These are phyloP conservation scores for Pittosporum tobira DNA, from an alignment of 129 eudicot species.

Conservation along the genomic window DNA sequence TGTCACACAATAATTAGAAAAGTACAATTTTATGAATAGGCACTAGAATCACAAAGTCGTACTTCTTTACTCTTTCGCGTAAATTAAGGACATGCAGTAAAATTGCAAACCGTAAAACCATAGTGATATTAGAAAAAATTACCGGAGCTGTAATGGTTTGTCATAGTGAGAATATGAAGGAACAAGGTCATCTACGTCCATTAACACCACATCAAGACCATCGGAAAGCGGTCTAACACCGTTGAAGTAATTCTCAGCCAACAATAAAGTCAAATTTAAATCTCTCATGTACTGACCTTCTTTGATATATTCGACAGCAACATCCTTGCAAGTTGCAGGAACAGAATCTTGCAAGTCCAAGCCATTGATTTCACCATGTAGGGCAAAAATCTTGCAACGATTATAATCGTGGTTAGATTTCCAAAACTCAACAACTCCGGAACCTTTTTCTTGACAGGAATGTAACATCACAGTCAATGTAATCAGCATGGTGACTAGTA, in stretches of 20 bases:
- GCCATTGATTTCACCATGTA: constrained; percentile 42
- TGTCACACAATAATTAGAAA: constrained; percentile 13
- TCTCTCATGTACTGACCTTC: constrained; percentile 59
- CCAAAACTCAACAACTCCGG: constrained; percentile 38
- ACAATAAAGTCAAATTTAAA: constrained; percentile 27
- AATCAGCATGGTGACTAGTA: constrained; percentile 37
- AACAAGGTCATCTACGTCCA: constrained; percentile 58
- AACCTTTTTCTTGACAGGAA: constrained; percentile 41
- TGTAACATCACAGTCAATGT: constrained; percentile 53
- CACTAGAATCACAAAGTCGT: too few species aligned
- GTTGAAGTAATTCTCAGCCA: constrained; percentile 39
- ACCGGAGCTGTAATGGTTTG: constrained; percentile 25
- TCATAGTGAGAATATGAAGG: constrained; percentile 8
- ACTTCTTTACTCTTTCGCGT: neutral
- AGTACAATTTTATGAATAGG: too few species aligned
- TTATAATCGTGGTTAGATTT: constrained; percentile 21
- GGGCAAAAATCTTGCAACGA: constrained; percentile 38
- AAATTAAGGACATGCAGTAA: neutral
- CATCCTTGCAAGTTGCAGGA: constrained; percentile 41
- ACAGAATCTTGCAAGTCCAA: constrained; percentile 26
- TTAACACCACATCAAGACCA: constrained; percentile 41
- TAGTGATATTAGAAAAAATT: constrained; percentile 2
- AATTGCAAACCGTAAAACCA: neutral
- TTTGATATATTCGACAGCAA: constrained; percentile 37
- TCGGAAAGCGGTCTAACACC: constrained; percentile 17